Evolutionary conservation across 1,139 yeast genomes (phyloP).

Genomic region (Protomyces arabidopsidicola): DNA sequence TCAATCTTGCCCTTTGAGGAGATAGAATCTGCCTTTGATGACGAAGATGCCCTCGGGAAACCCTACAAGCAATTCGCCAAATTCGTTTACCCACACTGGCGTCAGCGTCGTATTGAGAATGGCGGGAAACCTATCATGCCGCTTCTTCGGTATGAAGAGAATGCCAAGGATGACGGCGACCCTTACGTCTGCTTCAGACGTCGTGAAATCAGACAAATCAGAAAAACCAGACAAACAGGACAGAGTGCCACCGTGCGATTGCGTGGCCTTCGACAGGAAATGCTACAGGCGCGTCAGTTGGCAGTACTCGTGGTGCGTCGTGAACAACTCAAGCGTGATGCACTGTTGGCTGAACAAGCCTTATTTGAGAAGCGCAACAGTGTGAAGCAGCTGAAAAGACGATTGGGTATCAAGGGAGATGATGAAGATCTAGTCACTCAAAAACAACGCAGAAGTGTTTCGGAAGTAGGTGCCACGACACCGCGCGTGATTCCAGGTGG

Average conservation of each 20-base stretch:
- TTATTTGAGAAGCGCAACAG: slow-evolving; percentile 67
- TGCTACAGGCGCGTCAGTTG: slow-evolving; percentile 70
- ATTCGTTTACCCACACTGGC: slow-evolving; percentile 77
- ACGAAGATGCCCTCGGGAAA: slow-evolving; percentile 32
- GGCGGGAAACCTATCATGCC: slow-evolving; percentile 73
- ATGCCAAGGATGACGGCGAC: slow-evolving; percentile 85
- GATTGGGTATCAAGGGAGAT: slow-evolving; percentile 71
- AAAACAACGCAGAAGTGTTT: slow-evolving; percentile 47
- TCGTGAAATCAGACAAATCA: slow-evolving; percentile 90
- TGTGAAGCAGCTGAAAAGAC: slow-evolving; percentile 68
- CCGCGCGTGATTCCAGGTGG: slow-evolving; percentile 15
- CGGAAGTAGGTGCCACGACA: slow-evolving; percentile 3
- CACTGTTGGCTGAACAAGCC: slow-evolving; percentile 55
- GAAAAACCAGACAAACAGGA: slow-evolving; percentile 95
- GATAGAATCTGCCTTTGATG: slow-evolving; percentile 43
- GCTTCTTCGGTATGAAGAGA: slow-evolving; percentile 73
- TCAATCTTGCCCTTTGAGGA: slow-evolving; percentile 70
- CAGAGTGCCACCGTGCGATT: slow-evolving; percentile 82
- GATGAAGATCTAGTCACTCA: slow-evolving; percentile 79
- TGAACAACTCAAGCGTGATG: slow-evolving; percentile 59
- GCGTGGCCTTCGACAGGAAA: slow-evolving; percentile 66
- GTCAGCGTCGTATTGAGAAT: slow-evolving; percentile 61
- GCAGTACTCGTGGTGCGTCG: slow-evolving; percentile 69
- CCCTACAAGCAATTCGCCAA: slow-evolving; percentile 63
- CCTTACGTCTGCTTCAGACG: slow-evolving; percentile 95